Evolutionary conservation across 495 filamentous ascomycete genomes (phyloP), one percentile per base, ranked within the genome.

Genomic region (Hypoxylon fragiforme): DNA sequence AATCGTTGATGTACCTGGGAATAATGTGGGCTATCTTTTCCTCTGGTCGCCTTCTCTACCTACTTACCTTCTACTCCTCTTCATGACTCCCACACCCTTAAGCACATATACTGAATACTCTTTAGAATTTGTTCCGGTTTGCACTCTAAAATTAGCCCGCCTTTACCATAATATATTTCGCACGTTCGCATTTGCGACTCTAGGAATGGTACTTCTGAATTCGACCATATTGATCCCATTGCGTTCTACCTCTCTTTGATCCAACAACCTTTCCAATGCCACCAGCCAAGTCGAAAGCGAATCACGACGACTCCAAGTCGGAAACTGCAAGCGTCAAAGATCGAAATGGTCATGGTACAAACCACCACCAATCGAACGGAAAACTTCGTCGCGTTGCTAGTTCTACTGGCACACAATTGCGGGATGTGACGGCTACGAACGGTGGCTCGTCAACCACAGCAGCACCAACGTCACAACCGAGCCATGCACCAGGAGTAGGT

Each of bases 361-460:
- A 65, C 19, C 46, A 54, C 24, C 70, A 71, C 14, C 70, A 72
- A 24, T 56, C 67, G 28, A 74, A 74, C 54, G 72, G 72, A 44
- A 79, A 79, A 62, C 60, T 73, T 54, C 72, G 74, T 26, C 66
- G 75, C 15, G 72, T 73, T 7, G 74, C 66, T n/a, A 78, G 71
- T 67, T 71, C 64, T n/a, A 63, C 66, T 6, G 74, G 75, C 26
- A 69, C 75, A 13, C 71, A 73, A 13, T 63, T 74, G 19, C 67
- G 71, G 55, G 75, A 77, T 21, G 70, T 67, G 24, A 65, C 70
- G 26, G 65, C 64, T 44, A 69, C 65, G 24, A 64, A 63, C 31
- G 64, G 62, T 9, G 50, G 47, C 58, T 61, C 60, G 39, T 45
- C 55, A 44, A 60, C 45, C 22, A 36, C 51, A 57, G 49, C 28